These are phyloP conservation scores for Linum lewisii DNA, from an alignment of 345 rosid genomes.

Conservation along the genomic window DNA sequence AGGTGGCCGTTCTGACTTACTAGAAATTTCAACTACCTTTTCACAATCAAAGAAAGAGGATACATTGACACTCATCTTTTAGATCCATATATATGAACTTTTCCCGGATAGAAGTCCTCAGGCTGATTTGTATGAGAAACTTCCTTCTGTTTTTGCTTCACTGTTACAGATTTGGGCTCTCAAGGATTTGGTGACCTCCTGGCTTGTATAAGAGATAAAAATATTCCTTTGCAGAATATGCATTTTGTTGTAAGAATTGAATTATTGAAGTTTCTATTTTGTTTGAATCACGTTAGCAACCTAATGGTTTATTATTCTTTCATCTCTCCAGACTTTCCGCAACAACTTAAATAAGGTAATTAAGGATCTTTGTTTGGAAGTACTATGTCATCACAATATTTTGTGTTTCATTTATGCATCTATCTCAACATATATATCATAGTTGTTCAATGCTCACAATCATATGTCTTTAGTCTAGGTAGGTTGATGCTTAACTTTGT, in stretches of 20 bases:
- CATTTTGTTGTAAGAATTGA: slow-evolving; percentile 78
- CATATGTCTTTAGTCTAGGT: background rate
- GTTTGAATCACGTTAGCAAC: slow-evolving; percentile 11
- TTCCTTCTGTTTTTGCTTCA: slow-evolving; percentile 9
- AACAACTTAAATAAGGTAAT: slow-evolving; percentile 92
- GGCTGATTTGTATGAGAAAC: slow-evolving; percentile 12
- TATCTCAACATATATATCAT: too few species aligned
- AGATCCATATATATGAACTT: background rate
- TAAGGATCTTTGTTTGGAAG: background rate
- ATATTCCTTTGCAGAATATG: slow-evolving; percentile 74
- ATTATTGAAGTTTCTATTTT: slow-evolving; percentile 7
- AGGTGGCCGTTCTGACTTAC: slow-evolving; percentile 32
- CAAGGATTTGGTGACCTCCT: slow-evolving; percentile 86
- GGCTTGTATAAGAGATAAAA: slow-evolving; percentile 72
- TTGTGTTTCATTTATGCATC: too few species aligned
- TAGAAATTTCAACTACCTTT: slow-evolving; percentile 1
- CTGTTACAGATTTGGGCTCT: slow-evolving; percentile 70
- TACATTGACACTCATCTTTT: background rate
- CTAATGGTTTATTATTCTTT: slow-evolving; percentile 17
- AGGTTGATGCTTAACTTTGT: background rate
- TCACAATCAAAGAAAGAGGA: background rate
- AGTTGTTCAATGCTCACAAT: background rate
- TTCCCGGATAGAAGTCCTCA: slow-evolving; percentile 6
- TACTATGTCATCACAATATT: background rate
- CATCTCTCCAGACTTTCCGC: slow-evolving; percentile 59